phyloP scores from a whole-genome alignment of 768 basidiomycete species.

The Pisolithus sp. region DNA sequence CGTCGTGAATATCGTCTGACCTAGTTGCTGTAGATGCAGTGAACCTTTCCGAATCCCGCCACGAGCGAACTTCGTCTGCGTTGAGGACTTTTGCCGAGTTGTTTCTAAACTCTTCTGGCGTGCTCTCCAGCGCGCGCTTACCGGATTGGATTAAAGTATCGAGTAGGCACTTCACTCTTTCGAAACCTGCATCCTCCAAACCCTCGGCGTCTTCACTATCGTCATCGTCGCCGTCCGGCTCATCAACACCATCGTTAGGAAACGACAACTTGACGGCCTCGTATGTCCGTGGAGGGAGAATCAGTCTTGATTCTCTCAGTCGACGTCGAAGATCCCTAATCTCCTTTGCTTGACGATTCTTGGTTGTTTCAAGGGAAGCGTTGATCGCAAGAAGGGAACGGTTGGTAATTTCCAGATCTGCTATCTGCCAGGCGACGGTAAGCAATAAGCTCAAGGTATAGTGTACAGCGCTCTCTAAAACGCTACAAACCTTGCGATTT shows the following conservation, averaged over 20 bases:
- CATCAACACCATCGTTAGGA: constrained; percentile 37
- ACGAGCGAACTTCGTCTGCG: constrained; percentile 63
- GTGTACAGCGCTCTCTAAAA: background rate
- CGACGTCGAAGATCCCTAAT: constrained; percentile 80
- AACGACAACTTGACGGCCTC: constrained; percentile 47
- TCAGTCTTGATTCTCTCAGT: constrained; percentile 74
- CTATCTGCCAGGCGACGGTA: constrained; percentile 51
- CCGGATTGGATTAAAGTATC: constrained; percentile 57
- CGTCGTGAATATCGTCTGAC: constrained; percentile 14
- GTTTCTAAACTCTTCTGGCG: constrained; percentile 44
- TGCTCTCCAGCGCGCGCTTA: constrained; percentile 54
- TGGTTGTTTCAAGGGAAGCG: constrained; percentile 69
- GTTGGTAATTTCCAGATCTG: constrained; percentile 88
- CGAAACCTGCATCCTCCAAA: constrained; percentile 51
- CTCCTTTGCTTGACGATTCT: constrained; percentile 76
- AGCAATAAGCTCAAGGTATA: constrained; percentile 1
- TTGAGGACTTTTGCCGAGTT: constrained; percentile 62
- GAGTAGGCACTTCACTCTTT: constrained; percentile 56
- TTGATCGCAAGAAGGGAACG: constrained; percentile 83
- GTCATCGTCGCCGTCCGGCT: constrained; percentile 30
- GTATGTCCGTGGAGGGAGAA: constrained; percentile 62
- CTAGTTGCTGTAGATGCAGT: constrained; percentile 7
- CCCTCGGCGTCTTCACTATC: constrained; percentile 37
- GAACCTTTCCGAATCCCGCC: constrained; percentile 37
- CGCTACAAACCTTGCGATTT: constrained; percentile 65